Percentiles rank a stretch among this genome's conserved stretches.
Conservation (phyloP, 2,329 filamentous ascomycete genomes). For the Alternaria gaisen region DNA sequence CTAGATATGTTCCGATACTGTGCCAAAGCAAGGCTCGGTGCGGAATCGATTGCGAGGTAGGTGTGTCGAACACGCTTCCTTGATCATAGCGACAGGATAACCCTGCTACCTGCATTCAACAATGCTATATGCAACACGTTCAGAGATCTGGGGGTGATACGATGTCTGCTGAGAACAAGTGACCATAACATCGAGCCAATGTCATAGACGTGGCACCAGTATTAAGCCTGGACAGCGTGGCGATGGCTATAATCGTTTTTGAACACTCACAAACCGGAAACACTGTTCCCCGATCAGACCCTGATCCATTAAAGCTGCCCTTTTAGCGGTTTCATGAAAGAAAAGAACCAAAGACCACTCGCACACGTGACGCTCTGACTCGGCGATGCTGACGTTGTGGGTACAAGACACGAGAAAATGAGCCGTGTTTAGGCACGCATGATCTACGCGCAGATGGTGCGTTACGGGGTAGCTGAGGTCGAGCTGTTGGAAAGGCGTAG, state of each 20-base stretch:
- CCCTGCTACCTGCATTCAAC: neutral
- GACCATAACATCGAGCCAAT: neutral
- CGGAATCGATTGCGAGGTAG: neutral
- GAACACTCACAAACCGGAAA: neutral
- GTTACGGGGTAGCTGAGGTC: constrained; percentile 5
- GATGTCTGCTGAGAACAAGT: neutral
- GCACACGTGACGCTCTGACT: neutral
- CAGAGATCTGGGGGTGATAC: neutral
- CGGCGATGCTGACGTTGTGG: neutral
- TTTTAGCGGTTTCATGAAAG: neutral
- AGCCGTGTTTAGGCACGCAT: constrained; percentile 1
- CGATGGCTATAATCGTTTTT: neutral
- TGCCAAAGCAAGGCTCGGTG: neutral
- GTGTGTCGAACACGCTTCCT: neutral
- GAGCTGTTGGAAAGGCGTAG: neutral
- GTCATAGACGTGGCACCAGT: neutral
- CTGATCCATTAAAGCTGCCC: no score
- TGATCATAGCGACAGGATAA: neutral
- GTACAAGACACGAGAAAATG: neutral
- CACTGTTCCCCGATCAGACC: neutral
- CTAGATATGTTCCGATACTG: constrained; percentile 6
- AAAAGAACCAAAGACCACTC: neutral
- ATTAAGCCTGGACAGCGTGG: no score
- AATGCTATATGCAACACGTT: neutral
- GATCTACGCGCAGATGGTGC: neutral